Evolutionary conservation across 176 grass and related monocot genomes (phyloP), one percentile per base, ranked within the genome.

Genomic region (Aegilops longissima): DNA sequence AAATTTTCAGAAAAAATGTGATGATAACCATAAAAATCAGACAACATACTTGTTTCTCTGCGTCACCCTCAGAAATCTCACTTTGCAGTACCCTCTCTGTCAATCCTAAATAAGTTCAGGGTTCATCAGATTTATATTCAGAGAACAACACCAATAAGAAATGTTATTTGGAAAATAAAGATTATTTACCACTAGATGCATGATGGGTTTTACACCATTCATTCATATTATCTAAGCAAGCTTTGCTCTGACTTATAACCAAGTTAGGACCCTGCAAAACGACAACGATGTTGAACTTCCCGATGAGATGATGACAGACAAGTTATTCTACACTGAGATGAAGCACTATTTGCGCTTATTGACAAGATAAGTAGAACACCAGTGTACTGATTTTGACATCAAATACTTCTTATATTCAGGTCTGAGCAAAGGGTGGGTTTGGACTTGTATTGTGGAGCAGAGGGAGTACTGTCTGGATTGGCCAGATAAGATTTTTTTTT

Each of bases 131-230:
- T 61, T 59, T 67, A 68, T 77, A 61, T 86, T 85, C 21, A 76
- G 18, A 70, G 0, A 76, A 29, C 52, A 35, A 58, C 8, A 20
- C 38, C 18, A 73, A 79, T 11, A 91, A 49, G 18, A 56, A 80
- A 9, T 61, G 11, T 33, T 18, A 61, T 47, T 44, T 61, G 59
- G 13, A 88, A 76, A 70, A 68, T 29, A 34, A 12, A 86, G 45
- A 66, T 2, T 84, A 66, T 69, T 59, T 93, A 98, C 95, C 93
- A 85, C 91, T 98, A 90, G 92, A 80, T 83, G 82, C 80, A 85
- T 98, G 93, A 62, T 98, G 95, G 33, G 70, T 91, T 69, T 79
- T 81, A 69, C 95, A 98, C 95, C 95, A 97, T 88, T 95, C 87
- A 71, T 69, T 83, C 95, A 98, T 95, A 61, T 90, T 92, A 80